Base-by-base conservation (phyloP, 2,329 filamentous ascomycete genomes). In the Fusarium sulawesiense region DNA sequence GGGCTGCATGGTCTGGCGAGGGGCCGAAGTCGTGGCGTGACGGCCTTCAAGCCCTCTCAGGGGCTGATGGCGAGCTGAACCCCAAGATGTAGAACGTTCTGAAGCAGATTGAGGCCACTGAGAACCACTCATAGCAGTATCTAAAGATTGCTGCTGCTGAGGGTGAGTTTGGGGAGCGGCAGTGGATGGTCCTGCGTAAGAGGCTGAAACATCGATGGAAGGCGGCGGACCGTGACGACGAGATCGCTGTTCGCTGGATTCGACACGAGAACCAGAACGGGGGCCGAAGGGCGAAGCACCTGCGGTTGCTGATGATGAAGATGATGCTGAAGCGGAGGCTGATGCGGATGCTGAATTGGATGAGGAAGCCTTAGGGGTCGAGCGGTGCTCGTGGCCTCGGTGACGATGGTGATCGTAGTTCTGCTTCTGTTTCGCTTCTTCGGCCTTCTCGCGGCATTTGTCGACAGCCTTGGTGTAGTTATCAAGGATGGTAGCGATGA, bases 391-490 rank as follows among this genome's bases (percentile, higher is more conserved):
- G 62, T 86, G 84, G 62, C 80, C 81, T 45, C 84, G 80, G 70
- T 87, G 84, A 47, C 86, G 84, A 65, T 81, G 83, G 70, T 86
- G 83, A 40, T 87, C 84, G 50, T 84, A 82, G 40, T 86, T 84
- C 73, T 89, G 86, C 75, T 93, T 92, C 75, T 89, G 86, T 76
- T 97, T 96, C 57, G 89, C 87, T 77, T 97, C 89, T 76, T 98
- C 94, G 30, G 91, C 91, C 82, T 93, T 93, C 78, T 96, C 93
- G 67, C 93, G 91, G 78, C 92, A 93, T 80, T 94, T 95, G 75
- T 98, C 95, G 71, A 98, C 91, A 64, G 98, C 93, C 78, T 97
- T 94, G 83, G 98, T 95, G 82, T 99, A 99, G 81, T 98, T 98
- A 82, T 98, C 94, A 65, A 99, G 89, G 56, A 99, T 97, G 49